A percentile compares a stretch with the other conserved stretches of the same genome.
Conservation (phyloP, 192 early-diverging fungal genomes). For the Linnemannia elongata region DNA sequence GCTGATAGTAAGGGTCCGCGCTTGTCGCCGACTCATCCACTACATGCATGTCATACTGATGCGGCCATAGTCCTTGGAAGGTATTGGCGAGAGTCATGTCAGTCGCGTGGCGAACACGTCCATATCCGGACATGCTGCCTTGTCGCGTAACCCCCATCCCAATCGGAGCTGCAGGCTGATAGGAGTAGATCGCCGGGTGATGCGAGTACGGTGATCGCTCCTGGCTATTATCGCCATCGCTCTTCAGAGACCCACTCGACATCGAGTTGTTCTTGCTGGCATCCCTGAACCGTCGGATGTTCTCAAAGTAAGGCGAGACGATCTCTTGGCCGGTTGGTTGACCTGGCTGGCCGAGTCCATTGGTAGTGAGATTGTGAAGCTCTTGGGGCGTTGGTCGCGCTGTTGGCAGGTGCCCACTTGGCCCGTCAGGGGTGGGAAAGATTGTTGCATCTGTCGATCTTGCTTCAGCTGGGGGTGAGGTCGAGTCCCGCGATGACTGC, state of each 20-base stretch:
- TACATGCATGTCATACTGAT: not conserved
- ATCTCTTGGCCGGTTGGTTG: constrained; percentile 19
- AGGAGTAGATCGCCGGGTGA: constrained; percentile 14
- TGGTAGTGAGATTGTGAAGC: constrained; percentile 10
- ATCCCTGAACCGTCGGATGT: constrained; percentile 36
- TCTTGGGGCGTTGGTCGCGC: not conserved
- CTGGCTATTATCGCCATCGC: not conserved
- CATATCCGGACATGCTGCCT: constrained; percentile 29
- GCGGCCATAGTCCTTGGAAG: constrained; percentile 29
- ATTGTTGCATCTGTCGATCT: not conserved
- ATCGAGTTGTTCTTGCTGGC: constrained; percentile 16
- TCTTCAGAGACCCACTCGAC: constrained; percentile 12
- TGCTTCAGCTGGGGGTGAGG: not conserved
- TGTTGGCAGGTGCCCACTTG: not conserved
- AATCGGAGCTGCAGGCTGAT: constrained; percentile 31
- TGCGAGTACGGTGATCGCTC: constrained; percentile 17
- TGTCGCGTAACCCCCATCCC: constrained; percentile 21
- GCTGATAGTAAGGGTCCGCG: not conserved
- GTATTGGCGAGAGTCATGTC: constrained; percentile 37
- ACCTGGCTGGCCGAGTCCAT: not conserved
- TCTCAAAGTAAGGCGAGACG: constrained; percentile 41
- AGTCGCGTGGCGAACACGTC: constrained; percentile 10
- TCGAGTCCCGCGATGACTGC: not conserved
- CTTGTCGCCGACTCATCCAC: not conserved
- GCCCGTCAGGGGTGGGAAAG: not conserved